Evolutionary conservation across 805 yeast genomes (phyloP).

Genomic region (Vanderwaltozyma yarrowii): DNA sequence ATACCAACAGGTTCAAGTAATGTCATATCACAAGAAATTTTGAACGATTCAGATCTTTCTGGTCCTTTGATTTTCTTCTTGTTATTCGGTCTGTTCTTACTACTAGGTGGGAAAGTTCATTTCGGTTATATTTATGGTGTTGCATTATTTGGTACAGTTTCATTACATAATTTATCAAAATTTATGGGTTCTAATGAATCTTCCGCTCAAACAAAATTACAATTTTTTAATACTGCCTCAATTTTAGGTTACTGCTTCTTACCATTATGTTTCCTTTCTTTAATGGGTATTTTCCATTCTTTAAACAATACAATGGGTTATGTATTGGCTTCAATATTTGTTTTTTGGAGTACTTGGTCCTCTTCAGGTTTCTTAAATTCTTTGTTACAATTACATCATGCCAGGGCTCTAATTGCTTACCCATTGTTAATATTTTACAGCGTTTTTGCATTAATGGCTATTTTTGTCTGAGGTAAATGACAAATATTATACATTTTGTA

Average conservation of each 20-base stretch:
- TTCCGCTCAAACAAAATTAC: conserved; percentile 27
- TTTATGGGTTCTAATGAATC: conserved; percentile 61
- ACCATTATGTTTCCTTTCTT: conserved; percentile 56
- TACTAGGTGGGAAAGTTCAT: conserved; percentile 87
- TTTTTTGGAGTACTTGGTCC: conserved; percentile 85
- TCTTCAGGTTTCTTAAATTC: conserved; percentile 90
- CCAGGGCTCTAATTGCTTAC: conserved; percentile 84
- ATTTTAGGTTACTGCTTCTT: conserved; percentile 89
- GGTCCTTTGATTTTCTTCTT: conserved; percentile 89
- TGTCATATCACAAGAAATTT: conserved; percentile 54
- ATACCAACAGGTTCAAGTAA: conserved; percentile 48
- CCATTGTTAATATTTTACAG: conserved; percentile 87
- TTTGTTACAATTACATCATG: conserved; percentile 71
- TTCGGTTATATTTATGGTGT: conserved; percentile 97
- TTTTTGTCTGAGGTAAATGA: conserved; percentile 42
- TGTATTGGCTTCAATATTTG: conserved; percentile 50
- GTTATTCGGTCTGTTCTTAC: conserved; percentile 70
- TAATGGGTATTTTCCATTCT: conserved; percentile 63
- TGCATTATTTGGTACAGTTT: conserved; percentile 79
- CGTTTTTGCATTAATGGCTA: conserved; percentile 92
- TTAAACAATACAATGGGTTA: conserved; percentile 74
- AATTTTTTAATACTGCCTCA: conserved; percentile 64
- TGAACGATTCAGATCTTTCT: conserved; percentile 86
- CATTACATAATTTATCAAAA: conserved; percentile 76
- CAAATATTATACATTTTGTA: no score